A percentile compares a stretch with the other conserved stretches of the same genome.
Evolutionary conservation across 2,329 filamentous ascomycete genomes (phyloP).

Genomic region (Monosporascus cannonballus): DNA sequence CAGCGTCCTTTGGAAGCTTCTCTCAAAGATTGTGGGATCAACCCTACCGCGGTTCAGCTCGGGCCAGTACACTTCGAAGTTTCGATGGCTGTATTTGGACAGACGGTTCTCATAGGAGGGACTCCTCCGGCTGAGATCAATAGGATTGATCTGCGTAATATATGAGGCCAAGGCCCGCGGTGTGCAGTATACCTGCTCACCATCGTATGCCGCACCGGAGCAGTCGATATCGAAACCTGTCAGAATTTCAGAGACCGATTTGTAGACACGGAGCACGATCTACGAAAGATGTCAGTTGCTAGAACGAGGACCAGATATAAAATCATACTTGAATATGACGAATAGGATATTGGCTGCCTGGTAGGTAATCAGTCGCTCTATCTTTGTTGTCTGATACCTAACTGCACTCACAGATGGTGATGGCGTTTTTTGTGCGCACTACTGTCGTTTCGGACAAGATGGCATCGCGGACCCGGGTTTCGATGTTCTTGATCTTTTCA

Average conservation of each 20-base stretch:
- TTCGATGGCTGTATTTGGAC: conserved; percentile 77
- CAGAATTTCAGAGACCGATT: conserved; percentile 75
- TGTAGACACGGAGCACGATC: conserved; percentile 81
- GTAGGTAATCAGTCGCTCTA: conserved; percentile 2
- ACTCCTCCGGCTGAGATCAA: conserved; percentile 73
- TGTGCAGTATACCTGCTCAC: conserved; percentile 70
- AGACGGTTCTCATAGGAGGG: conserved; percentile 84
- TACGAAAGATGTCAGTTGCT: conserved; percentile 28
- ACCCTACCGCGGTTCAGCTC: conserved; percentile 67
- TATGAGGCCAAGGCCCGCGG: conserved; percentile 73
- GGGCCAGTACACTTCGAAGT: conserved; percentile 80
- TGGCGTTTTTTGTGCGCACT: conserved; percentile 78
- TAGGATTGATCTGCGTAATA: conserved; percentile 74
- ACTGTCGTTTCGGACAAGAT: conserved; percentile 80
- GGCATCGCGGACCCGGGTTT: conserved; percentile 66
- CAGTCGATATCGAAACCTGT: conserved; percentile 87
- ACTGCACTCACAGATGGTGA: conserved; percentile 59
- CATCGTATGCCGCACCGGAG: conserved; percentile 74
- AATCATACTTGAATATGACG: conserved; percentile 61
- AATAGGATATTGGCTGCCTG: conserved; percentile 72
- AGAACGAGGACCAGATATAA: conserved; percentile 1
- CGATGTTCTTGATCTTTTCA: conserved; percentile 80
- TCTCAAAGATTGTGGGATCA: conserved; percentile 82
- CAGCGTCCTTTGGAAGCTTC: conserved; percentile 68
- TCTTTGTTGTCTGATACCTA: background rate